Evolutionary conservation across 176 grass and related monocot species (phyloP).

Genomic region (Eragrostis nindensis): DNA sequence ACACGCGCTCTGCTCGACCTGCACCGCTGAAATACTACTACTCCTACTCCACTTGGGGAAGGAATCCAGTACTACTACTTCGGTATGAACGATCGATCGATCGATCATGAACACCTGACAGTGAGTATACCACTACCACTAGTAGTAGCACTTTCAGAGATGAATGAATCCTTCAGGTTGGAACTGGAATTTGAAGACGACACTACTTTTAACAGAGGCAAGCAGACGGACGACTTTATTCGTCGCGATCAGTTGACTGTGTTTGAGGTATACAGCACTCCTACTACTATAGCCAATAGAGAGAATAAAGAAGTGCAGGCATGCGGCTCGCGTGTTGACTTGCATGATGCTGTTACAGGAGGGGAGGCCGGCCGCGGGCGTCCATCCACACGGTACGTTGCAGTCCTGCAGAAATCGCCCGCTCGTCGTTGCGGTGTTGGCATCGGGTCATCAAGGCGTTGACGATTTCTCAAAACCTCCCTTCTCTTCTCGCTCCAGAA

Average conservation of each 20-base stretch:
- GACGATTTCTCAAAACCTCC: constrained; percentile 4
- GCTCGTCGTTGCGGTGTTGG: constrained; percentile 17
- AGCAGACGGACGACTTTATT: not conserved
- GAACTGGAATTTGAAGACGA: not conserved
- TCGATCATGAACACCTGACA: no score
- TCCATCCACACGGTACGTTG: constrained; percentile 38
- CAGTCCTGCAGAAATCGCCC: constrained; percentile 27
- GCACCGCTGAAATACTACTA: not conserved
- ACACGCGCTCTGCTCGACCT: no score
- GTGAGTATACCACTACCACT: no score
- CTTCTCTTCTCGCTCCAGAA: no score
- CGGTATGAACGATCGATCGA: no score
- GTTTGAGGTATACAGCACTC: not conserved
- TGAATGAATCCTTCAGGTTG: not conserved
- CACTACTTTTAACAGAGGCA: not conserved
- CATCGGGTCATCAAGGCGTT: constrained; percentile 46
- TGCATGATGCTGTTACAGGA: not conserved
- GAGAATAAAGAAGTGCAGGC: not conserved
- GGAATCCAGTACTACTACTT: no score
- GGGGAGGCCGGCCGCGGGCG: not conserved
- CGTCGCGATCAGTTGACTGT: not conserved
- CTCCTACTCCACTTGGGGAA: no score
- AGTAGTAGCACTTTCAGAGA: no score
- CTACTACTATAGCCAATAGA: not conserved
- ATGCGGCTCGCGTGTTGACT: constrained; percentile 35